Conservation (phyloP, 1,139 yeast species). For the Hemisphaericaspora lyxosophila region DNA sequence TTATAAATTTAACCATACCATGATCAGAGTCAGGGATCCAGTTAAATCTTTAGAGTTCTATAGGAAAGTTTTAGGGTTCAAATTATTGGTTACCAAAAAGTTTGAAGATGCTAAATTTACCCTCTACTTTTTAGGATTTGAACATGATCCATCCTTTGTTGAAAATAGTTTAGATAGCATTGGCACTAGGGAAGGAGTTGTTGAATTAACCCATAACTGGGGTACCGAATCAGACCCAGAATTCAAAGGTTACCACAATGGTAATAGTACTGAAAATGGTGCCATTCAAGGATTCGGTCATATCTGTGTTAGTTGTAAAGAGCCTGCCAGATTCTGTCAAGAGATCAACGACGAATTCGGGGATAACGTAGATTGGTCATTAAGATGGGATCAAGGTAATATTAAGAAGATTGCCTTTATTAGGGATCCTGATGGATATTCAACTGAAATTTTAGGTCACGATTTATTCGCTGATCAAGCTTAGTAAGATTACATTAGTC, state of each 20-base stretch:
- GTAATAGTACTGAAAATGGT: slow-evolving; percentile 58
- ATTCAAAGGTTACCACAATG: slow-evolving; percentile 77
- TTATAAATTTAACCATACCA: slow-evolving; percentile 80
- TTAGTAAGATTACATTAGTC: not conserved
- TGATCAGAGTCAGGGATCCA: slow-evolving; percentile 92
- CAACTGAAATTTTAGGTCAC: slow-evolving; percentile 62
- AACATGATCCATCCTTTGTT: slow-evolving; percentile 36
- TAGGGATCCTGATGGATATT: slow-evolving; percentile 91
- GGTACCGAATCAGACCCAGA: slow-evolving; percentile 82
- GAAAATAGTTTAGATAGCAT: slow-evolving; percentile 37
- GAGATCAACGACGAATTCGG: slow-evolving; percentile 45
- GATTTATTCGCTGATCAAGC: slow-evolving; percentile 17
- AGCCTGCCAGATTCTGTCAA: slow-evolving; percentile 58
- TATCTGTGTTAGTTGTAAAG: slow-evolving; percentile 69
- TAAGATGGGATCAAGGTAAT: slow-evolving; percentile 60
- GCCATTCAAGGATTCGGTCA: slow-evolving; percentile 85
- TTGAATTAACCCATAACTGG: slow-evolving; percentile 93
- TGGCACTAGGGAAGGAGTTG: slow-evolving; percentile 58
- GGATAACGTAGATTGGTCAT: slow-evolving; percentile 36
- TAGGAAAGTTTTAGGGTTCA: slow-evolving; percentile 76
- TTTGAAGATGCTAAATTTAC: slow-evolving; percentile 75
- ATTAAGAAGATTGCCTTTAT: slow-evolving; percentile 65
- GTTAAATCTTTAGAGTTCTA: slow-evolving; percentile 73
- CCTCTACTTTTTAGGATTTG: slow-evolving; percentile 80
- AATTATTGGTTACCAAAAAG: slow-evolving; percentile 55